Conservation (phyloP, 495 filamentous ascomycete genomes). For the Penicillium subrubescens region DNA sequence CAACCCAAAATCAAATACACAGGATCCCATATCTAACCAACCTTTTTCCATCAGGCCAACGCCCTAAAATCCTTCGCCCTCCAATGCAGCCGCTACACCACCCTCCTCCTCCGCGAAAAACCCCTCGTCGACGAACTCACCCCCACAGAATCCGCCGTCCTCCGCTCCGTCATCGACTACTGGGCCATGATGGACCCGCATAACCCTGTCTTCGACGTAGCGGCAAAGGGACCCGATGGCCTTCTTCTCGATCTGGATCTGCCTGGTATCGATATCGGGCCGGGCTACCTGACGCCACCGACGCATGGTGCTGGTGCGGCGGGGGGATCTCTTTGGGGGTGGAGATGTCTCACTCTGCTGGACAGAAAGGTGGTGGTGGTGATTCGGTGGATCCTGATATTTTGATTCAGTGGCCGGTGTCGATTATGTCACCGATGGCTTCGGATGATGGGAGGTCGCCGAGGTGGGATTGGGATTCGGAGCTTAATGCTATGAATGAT, state of each 20-base stretch:
- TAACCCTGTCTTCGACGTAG: slow-evolving; percentile 21
- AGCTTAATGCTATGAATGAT: slow-evolving; percentile 11
- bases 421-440: slow-evolving; percentile 19
- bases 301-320: background rate
- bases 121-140: slow-evolving; percentile 22
- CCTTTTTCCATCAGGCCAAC: slow-evolving; percentile 12
- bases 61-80: slow-evolving; percentile 23
- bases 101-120: slow-evolving; percentile 20
- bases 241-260: slow-evolving; percentile 3
- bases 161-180: slow-evolving; percentile 24
- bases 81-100: slow-evolving; percentile 26
- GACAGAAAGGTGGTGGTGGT: background rate
- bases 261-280: background rate
- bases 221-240: background rate
- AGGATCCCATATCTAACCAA: background rate
- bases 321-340: background rate
- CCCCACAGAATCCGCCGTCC: slow-evolving; percentile 17
- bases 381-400: slow-evolving; percentile 19
- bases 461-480: slow-evolving; percentile 23
- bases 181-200: slow-evolving; percentile 32
- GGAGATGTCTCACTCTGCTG: background rate
- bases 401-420: slow-evolving; percentile 14
- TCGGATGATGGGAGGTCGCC: slow-evolving; percentile 16
- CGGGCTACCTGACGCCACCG: slow-evolving; percentile 15
- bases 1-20: background rate